These are phyloP conservation scores for Pachysandra terminalis DNA, from an alignment of 164 flowering plant species.

Conservation along the genomic window DNA sequence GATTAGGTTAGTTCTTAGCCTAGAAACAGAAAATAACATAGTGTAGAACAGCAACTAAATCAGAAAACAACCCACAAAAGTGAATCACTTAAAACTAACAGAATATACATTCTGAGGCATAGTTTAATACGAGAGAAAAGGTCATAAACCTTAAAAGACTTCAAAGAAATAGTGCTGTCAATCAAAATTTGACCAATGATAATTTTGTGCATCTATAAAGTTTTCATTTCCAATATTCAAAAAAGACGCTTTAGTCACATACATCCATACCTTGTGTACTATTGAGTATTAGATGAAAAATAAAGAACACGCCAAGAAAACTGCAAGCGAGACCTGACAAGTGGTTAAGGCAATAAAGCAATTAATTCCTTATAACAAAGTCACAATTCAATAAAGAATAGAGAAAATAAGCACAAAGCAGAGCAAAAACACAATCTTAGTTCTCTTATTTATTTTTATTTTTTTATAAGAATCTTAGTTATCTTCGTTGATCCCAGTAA, in stretches of 20 bases:
- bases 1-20: no score
- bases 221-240: background rate
- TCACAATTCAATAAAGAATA: background rate
- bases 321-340: constrained; percentile 69
- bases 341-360: constrained; percentile 1
- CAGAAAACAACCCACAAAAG: no score
- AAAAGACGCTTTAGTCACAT: constrained; percentile 19
- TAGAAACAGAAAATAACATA: no score
- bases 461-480: no score
- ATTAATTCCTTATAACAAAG: background rate
- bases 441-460: no score
- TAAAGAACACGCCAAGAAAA: constrained; percentile 64
- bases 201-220: background rate
- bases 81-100: no score
- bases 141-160: no score
- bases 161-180: no score
- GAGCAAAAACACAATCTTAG: background rate
- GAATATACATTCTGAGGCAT: no score
- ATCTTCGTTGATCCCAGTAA: background rate
- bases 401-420: background rate
- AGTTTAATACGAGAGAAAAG: no score
- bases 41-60: no score
- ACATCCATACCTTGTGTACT: constrained; percentile 52
- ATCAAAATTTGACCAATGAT: background rate
- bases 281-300: constrained; percentile 35